Percentiles rank a stretch among this genome's conserved stretches.
phyloP scores from a whole-genome alignment of 306 rosid species.

The Prunus armeniaca region DNA sequence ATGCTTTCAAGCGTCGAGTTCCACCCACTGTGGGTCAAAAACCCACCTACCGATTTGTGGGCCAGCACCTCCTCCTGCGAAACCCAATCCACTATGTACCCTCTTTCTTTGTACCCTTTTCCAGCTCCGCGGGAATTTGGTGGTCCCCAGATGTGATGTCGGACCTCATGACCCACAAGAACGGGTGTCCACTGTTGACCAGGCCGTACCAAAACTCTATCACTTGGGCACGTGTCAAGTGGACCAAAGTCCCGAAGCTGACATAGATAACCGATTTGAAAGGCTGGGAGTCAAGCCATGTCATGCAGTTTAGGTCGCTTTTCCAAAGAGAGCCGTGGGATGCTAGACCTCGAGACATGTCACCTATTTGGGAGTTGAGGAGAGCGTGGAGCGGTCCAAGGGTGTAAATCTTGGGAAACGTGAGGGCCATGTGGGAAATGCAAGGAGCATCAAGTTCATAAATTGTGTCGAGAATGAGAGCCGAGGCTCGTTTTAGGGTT shows the following conservation, averaged over 20 bases:
- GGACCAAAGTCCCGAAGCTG: background rate
- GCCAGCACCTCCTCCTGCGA: constrained; percentile 36
- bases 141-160: background rate
- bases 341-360: background rate
- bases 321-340: background rate
- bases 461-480: constrained; percentile 12
- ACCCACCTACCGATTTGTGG: constrained; percentile 24
- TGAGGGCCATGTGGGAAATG: background rate
- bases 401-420: constrained; percentile 6
- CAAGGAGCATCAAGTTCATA: background rate
- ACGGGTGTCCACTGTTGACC: background rate
- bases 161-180: constrained; percentile 2
- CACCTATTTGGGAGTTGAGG: background rate
- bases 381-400: constrained; percentile 18
- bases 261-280: too few species aligned
- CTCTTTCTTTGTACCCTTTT: constrained; percentile 20
- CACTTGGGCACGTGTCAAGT: background rate
- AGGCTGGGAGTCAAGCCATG: too few species aligned
- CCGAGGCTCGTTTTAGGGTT: constrained; percentile 5
- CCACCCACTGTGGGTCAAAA: constrained; percentile 25
- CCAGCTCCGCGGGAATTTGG: background rate
- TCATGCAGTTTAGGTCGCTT: too few species aligned
- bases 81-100: constrained; percentile 27
- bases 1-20: constrained; percentile 37
- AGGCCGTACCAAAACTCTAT: constrained; percentile 19